These are phyloP conservation scores for Solanum pinnatisectum DNA, from an alignment of 257 asterid genomes.

Conservation along the genomic window DNA sequence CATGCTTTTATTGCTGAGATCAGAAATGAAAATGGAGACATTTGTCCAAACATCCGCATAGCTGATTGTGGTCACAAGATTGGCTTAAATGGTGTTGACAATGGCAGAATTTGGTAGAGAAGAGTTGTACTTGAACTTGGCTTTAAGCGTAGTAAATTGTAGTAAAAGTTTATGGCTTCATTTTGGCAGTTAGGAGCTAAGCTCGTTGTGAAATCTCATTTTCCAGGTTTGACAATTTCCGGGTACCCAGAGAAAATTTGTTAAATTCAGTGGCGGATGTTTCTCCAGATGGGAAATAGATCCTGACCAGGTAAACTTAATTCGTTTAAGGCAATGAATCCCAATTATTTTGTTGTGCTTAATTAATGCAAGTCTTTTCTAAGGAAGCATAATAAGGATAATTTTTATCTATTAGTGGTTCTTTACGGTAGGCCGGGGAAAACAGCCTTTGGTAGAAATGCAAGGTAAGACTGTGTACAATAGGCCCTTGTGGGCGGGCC, in stretches of 20 bases:
- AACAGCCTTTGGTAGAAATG: not conserved
- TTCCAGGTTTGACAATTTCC: slow-evolving; percentile 90
- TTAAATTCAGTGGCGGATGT: slow-evolving; percentile 97
- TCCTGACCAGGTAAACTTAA: slow-evolving; percentile 67
- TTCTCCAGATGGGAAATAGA: slow-evolving; percentile 82
- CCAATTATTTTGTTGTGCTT: too few species aligned
- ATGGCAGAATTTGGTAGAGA: slow-evolving; percentile 77
- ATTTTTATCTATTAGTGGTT: not conserved
- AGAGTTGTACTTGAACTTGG: not conserved
- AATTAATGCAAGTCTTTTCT: not conserved
- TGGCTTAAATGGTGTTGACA: slow-evolving; percentile 97
- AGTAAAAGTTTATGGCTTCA: not conserved
- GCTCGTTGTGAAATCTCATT: not conserved
- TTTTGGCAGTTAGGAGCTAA: not conserved
- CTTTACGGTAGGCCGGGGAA: not conserved
- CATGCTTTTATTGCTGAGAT: slow-evolving; percentile 91
- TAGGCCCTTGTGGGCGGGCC: not conserved
- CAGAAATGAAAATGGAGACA: slow-evolving; percentile 71
- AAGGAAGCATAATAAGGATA: not conserved
- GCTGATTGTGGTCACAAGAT: slow-evolving; percentile 96
- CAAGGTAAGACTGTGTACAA: not conserved
- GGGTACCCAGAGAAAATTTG: slow-evolving; percentile 83
- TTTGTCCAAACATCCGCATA: slow-evolving; percentile 73
- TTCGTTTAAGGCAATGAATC: not conserved
- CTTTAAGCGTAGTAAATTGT: not conserved